phyloP scores from a whole-genome alignment of 495 filamentous ascomycete genomes.

The Podospora didyma region DNA sequence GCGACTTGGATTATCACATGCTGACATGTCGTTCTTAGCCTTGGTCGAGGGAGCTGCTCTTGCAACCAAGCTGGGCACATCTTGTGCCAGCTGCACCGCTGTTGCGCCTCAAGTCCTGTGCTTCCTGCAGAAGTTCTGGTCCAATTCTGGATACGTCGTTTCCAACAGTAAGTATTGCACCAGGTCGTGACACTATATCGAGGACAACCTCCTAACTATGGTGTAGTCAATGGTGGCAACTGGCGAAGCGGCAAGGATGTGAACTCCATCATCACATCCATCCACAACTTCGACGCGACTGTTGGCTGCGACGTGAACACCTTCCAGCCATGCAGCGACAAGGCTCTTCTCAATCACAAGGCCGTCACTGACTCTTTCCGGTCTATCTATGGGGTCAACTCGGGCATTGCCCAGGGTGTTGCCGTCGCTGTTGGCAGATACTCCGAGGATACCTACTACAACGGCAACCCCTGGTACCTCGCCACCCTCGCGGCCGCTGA shows the following conservation, averaged over 20 bases:
- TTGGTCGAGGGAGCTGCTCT: constrained; percentile 62
- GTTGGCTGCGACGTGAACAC: constrained; percentile 54
- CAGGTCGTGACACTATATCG: background rate
- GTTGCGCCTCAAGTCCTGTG: constrained; percentile 58
- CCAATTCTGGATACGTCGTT: constrained; percentile 44
- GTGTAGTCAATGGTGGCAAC: constrained; percentile 30
- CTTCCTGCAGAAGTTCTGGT: constrained; percentile 65
- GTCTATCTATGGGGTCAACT: constrained; percentile 55
- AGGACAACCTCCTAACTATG: background rate
- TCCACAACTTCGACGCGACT: constrained; percentile 60
- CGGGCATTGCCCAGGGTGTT: constrained; percentile 38
- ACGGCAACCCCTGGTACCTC: constrained; percentile 66
- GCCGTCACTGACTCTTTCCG: constrained; percentile 61
- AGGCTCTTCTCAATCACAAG: constrained; percentile 63
- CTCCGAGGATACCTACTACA: constrained; percentile 63
- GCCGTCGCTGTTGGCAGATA: constrained; percentile 67
- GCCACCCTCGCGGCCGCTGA: constrained; percentile 62
- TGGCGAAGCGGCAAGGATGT: constrained; percentile 56
- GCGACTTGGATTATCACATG: background rate
- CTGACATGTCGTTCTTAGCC: constrained; percentile 30
- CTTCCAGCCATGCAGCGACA: constrained; percentile 61
- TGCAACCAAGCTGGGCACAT: constrained; percentile 40
- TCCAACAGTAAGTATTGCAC: constrained; percentile 46
- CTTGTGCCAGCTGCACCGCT: constrained; percentile 46
- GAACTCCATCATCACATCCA: constrained; percentile 58